Evolutionary conservation across 352 stramenopile species (phyloP).

Genomic region (Globisporangium parvum): DNA sequence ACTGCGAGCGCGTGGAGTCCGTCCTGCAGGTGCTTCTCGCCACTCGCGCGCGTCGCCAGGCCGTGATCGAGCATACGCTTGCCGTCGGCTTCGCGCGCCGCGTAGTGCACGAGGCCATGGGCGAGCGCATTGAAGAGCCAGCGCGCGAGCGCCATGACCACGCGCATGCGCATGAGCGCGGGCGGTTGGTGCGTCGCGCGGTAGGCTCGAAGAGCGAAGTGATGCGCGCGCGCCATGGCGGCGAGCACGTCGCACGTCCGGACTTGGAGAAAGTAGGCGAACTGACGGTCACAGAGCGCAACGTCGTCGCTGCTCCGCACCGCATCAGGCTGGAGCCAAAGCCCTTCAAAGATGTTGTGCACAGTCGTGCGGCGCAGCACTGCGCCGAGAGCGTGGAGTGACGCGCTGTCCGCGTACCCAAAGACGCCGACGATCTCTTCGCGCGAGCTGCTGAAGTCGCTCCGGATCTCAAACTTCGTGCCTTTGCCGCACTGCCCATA

Average conservation of each 20-base stretch:
- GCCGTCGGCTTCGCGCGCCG: conserved; percentile 59
- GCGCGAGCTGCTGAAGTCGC: conserved; percentile 33
- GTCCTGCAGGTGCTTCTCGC: conserved; percentile 46
- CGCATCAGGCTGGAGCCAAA: conserved; percentile 44
- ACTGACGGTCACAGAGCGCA: conserved; percentile 55
- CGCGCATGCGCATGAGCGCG: conserved; percentile 31
- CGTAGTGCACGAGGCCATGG: conserved; percentile 59
- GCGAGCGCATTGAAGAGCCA: conserved; percentile 66
- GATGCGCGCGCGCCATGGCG: conserved; percentile 54
- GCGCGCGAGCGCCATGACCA: conserved; percentile 53
- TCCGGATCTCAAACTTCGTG: conserved; percentile 54
- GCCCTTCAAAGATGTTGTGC: conserved; percentile 74
- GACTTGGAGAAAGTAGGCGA: conserved; percentile 80
- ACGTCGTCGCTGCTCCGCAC: conserved; percentile 9
- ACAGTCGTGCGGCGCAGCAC: conserved; percentile 59
- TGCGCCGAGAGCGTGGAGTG: conserved; percentile 56
- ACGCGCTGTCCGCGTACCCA: conserved; percentile 54
- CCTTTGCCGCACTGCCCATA: conserved; percentile 71
- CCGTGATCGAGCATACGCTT: conserved; percentile 53
- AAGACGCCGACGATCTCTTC: conserved; percentile 74
- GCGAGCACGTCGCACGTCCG: conserved; percentile 58
- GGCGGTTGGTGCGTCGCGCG: conserved; percentile 22
- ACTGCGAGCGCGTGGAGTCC: conserved; percentile 27
- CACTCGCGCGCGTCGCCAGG: conserved; percentile 42
- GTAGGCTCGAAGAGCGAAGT: conserved; percentile 44